Evolutionary conservation across 768 basidiomycete genomes (phyloP).

Genomic region (Pleurotus citrinopileatus): DNA sequence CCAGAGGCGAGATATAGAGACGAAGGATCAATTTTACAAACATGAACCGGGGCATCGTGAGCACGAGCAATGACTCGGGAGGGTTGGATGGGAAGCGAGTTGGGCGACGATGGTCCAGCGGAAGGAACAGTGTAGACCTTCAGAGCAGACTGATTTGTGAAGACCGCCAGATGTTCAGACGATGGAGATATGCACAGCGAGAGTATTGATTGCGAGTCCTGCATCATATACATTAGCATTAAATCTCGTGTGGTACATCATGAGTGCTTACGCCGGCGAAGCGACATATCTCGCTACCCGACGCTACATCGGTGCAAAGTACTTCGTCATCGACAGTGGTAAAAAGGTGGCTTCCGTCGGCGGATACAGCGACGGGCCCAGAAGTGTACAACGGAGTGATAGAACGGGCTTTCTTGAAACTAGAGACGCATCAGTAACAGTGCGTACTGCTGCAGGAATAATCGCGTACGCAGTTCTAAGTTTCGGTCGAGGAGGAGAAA

Average conservation of each 20-base stretch:
- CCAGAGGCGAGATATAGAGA: conserved; percentile 93
- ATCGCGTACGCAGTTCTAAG: conserved; percentile 62
- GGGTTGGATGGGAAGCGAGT: conserved; percentile 58
- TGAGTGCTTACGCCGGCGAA: conserved; percentile 74
- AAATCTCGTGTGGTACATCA: conserved; percentile 1
- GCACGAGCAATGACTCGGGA: conserved; percentile 76
- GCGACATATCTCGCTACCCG: conserved; percentile 72
- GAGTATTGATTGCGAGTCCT: conserved; percentile 87
- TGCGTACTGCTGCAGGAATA: background rate
- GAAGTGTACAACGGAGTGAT: conserved; percentile 85
- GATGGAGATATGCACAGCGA: conserved; percentile 81
- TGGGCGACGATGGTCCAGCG: conserved; percentile 27
- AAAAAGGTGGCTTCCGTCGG: conserved; percentile 75
- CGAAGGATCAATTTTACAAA: conserved; percentile 80
- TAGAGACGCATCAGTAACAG: conserved; percentile 12
- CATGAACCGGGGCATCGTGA: conserved; percentile 93
- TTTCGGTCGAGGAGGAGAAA: conserved; percentile 37
- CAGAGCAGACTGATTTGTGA: conserved; percentile 78
- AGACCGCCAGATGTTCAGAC: conserved; percentile 70
- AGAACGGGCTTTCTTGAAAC: conserved; percentile 72
- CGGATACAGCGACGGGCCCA: conserved; percentile 78
- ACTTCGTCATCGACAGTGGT: conserved; percentile 89
- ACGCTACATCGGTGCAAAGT: conserved; percentile 75
- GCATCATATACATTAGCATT: background rate
- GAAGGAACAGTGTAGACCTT: conserved; percentile 80